Conservation (phyloP, 2,329 filamentous ascomycete species). For the Hirsutella minnesotensis region DNA sequence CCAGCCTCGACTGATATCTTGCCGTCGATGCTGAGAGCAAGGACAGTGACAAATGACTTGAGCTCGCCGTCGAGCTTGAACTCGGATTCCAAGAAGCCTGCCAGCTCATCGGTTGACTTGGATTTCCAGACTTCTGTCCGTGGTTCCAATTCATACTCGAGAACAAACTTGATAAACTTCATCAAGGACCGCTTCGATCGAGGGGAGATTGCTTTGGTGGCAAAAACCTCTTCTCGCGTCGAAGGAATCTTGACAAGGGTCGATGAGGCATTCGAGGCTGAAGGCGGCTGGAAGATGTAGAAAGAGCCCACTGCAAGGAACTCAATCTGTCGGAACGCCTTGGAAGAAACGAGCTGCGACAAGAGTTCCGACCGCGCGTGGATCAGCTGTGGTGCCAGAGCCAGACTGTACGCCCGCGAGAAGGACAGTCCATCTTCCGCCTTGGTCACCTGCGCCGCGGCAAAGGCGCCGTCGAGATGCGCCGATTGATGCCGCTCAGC, state of each 20-base stretch:
- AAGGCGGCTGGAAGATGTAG: conserved; percentile 54
- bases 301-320: conserved; percentile 90
- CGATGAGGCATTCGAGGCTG: conserved; percentile 15
- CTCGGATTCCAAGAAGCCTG: conserved; percentile 44
- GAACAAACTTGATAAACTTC: conserved; percentile 86
- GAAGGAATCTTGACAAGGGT: conserved; percentile 65
- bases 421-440: conserved; percentile 36
- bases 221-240: conserved; percentile 84
- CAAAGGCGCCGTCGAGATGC: conserved; percentile 13
- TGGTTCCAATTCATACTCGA: conserved; percentile 51
- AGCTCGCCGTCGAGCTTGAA: conserved; percentile 60
- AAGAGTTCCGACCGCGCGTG: conserved; percentile 74
- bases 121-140: conserved; percentile 47
- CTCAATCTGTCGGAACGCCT: conserved; percentile 79
- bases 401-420: conserved; percentile 69
- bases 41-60: conserved; percentile 47
- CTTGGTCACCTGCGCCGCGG: conserved; percentile 22
- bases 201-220: conserved; percentile 60
- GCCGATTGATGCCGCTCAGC: conserved; percentile 27
- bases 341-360: conserved; percentile 74
- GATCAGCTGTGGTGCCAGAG: conserved; percentile 75
- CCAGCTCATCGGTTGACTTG: conserved; percentile 41
- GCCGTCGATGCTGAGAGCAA: conserved; percentile 62
- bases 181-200: conserved; percentile 78
- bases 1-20: conserved; percentile 54